A percentile compares a stretch with the other conserved stretches of the same genome.
These are phyloP conservation scores for Aspergillus indologenus DNA, from an alignment of 495 filamentous ascomycete genomes.

Conservation along the genomic window DNA sequence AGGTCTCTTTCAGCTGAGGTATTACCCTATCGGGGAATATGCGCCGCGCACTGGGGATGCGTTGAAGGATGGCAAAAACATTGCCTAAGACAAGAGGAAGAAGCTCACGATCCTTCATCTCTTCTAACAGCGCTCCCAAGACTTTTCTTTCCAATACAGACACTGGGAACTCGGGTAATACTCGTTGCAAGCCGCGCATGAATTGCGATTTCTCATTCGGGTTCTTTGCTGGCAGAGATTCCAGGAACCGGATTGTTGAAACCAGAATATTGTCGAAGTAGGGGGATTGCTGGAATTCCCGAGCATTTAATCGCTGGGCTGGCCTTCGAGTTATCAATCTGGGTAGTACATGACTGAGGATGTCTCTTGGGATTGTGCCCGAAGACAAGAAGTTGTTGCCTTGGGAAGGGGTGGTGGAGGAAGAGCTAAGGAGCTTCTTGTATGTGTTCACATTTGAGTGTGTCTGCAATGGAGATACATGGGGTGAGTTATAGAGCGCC, in stretches of 20 bases:
- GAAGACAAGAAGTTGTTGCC: constrained; percentile 82
- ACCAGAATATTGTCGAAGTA: constrained; percentile 97
- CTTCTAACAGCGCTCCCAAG: constrained; percentile 81
- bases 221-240: constrained; percentile 86
- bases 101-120: constrained; percentile 85
- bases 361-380: constrained; percentile 72
- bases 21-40: constrained; percentile 80
- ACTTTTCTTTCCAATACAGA: constrained; percentile 94
- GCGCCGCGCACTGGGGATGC: constrained; percentile 70
- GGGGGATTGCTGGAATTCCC: constrained; percentile 87
- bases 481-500: constrained; percentile 89
- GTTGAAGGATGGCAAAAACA: constrained; percentile 78
- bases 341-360: constrained; percentile 71
- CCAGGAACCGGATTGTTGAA: constrained; percentile 91
- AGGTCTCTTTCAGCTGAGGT: constrained; percentile 78
- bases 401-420: constrained; percentile 70
- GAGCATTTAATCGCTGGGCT: constrained; percentile 79
- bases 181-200: constrained; percentile 79
- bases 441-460: constrained; percentile 75
- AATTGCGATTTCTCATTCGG: constrained; percentile 87
- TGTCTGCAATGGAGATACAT: constrained; percentile 78
- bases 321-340: constrained; percentile 81
- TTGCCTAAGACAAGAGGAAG: constrained; percentile 82
- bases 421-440: constrained; percentile 72
- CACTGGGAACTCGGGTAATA: constrained; percentile 85